A percentile compares a stretch with the other conserved stretches of the same genome.
phyloP scores from a whole-genome alignment of 768 basidiomycete species.

The Russula compacta region DNA sequence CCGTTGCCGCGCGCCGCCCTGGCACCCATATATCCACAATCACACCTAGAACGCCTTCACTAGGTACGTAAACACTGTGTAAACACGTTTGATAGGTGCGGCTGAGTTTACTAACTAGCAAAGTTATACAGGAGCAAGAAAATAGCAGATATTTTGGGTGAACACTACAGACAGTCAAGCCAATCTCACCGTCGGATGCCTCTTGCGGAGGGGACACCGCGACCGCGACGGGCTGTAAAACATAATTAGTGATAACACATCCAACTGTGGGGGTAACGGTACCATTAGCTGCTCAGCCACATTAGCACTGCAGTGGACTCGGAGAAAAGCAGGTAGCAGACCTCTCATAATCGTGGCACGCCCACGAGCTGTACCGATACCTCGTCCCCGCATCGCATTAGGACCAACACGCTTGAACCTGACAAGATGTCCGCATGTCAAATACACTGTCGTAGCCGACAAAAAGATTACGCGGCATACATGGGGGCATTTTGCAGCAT shows the following conservation, averaged over 20 bases:
- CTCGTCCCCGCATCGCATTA: slow-evolving; percentile 96
- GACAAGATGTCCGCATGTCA: slow-evolving; percentile 10
- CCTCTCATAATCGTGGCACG: slow-evolving; percentile 98
- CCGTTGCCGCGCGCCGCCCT: neutral
- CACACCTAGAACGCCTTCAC: neutral
- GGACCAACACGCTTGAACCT: slow-evolving; percentile 99
- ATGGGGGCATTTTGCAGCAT: slow-evolving; percentile 99
- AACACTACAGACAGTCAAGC: slow-evolving; percentile 8
- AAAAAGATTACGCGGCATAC: slow-evolving; percentile 40
- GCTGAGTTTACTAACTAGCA: neutral
- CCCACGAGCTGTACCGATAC: slow-evolving; percentile 98
- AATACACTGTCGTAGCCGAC: neutral
- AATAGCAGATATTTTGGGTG: slow-evolving; percentile 15
- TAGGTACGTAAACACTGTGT: neutral
- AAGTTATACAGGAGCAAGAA: slow-evolving; percentile 11
- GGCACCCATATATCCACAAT: neutral
- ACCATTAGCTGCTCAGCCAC: slow-evolving; percentile 61
- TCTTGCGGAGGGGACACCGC: slow-evolving; percentile 65
- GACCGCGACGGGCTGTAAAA: slow-evolving; percentile 70
- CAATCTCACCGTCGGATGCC: slow-evolving; percentile 67
- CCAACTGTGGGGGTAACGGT: neutral
- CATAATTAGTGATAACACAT: slow-evolving; percentile 15
- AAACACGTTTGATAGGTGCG: neutral
- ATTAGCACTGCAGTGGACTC: slow-evolving; percentile 13
- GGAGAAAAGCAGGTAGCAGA: slow-evolving; percentile 33